phyloP scores from a whole-genome alignment of 345 rosid species.

The Clarkia xantiana region DNA sequence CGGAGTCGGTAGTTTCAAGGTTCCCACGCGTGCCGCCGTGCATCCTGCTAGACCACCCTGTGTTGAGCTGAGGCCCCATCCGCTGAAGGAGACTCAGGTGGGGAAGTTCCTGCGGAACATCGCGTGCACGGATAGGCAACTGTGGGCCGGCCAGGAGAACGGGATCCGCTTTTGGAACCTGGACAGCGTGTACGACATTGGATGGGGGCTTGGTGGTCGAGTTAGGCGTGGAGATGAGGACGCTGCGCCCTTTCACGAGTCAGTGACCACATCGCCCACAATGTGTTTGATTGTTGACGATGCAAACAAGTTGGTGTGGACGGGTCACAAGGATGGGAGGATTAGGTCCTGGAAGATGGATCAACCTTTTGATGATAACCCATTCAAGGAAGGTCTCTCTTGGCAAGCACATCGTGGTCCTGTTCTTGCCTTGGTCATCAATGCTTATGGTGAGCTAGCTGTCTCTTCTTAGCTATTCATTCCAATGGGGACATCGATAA shows the following conservation, averaged over 20 bases:
- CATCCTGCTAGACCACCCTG: slow-evolving; percentile 82
- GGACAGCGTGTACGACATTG: slow-evolving; percentile 45
- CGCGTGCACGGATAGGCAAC: slow-evolving; percentile 64
- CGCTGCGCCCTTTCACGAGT: slow-evolving; percentile 92
- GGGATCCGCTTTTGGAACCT: slow-evolving; percentile 82
- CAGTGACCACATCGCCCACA: slow-evolving; percentile 58
- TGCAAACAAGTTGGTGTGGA: slow-evolving; percentile 72
- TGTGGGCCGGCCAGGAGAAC: slow-evolving; percentile 96
- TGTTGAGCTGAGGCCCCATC: slow-evolving; percentile 83
- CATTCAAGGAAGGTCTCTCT: slow-evolving; percentile 71
- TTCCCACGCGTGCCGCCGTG: slow-evolving; percentile 56
- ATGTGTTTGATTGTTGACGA: slow-evolving; percentile 62
- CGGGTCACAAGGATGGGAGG: slow-evolving; percentile 97
- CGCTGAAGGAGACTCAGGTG: slow-evolving; percentile 82
- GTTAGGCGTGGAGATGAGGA: slow-evolving; percentile 92
- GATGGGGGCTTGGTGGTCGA: slow-evolving; percentile 45
- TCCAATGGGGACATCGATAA: background rate
- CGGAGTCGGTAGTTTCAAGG: slow-evolving; percentile 44
- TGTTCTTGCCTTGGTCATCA: slow-evolving; percentile 53
- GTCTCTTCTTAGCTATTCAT: background rate
- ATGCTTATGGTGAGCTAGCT: slow-evolving; percentile 50
- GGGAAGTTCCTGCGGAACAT: slow-evolving; percentile 81
- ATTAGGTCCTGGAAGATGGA: slow-evolving; percentile 89
- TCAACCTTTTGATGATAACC: slow-evolving; percentile 23
- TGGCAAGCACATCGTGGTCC: slow-evolving; percentile 97